Conservation (phyloP, 2,329 filamentous ascomycete species). For the Tothia fuscella region DNA sequence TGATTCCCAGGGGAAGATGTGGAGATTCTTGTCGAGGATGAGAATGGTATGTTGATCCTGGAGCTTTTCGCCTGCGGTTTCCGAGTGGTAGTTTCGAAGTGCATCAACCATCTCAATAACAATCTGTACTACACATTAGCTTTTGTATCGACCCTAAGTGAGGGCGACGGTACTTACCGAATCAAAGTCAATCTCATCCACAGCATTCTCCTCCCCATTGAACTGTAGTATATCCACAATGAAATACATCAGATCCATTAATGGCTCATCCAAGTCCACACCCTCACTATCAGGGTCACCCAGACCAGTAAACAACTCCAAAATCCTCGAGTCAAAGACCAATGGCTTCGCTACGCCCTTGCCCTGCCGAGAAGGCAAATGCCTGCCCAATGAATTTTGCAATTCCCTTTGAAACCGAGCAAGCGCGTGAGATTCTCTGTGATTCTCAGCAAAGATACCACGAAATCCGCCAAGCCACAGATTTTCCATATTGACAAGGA, state of each 20-base stretch:
- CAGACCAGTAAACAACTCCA: slow-evolving; percentile 81
- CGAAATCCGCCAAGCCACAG: slow-evolving; percentile 93
- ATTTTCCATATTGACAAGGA: slow-evolving; percentile 77
- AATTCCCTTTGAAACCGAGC: slow-evolving; percentile 68
- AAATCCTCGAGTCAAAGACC: slow-evolving; percentile 51
- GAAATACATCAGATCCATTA: slow-evolving; percentile 92
- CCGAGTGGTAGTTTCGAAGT: slow-evolving; percentile 60
- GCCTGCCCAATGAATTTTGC: slow-evolving; percentile 64
- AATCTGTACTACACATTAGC: slow-evolving; percentile 45
- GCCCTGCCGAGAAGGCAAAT: slow-evolving; percentile 70
- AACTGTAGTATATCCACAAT: slow-evolving; percentile 95
- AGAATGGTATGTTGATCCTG: slow-evolving; percentile 62
- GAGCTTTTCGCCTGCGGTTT: slow-evolving; percentile 23
- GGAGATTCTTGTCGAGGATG: slow-evolving; percentile 81
- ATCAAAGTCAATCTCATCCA: slow-evolving; percentile 96
- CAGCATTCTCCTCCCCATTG: slow-evolving; percentile 89
- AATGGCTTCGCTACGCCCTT: slow-evolving; percentile 38
- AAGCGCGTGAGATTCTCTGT: slow-evolving; percentile 50
- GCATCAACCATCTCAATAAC: slow-evolving; percentile 80
- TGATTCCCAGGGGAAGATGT: slow-evolving; percentile 92
- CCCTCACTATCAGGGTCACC: slow-evolving; percentile 58
- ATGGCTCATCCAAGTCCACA: slow-evolving; percentile 68
- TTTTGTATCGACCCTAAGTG: neutral
- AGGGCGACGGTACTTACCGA: slow-evolving; percentile 19
- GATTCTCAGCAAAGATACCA: slow-evolving; percentile 76